Base-by-base conservation (phyloP, 768 basidiomycete genomes). In the Suillus hirtellus region DNA sequence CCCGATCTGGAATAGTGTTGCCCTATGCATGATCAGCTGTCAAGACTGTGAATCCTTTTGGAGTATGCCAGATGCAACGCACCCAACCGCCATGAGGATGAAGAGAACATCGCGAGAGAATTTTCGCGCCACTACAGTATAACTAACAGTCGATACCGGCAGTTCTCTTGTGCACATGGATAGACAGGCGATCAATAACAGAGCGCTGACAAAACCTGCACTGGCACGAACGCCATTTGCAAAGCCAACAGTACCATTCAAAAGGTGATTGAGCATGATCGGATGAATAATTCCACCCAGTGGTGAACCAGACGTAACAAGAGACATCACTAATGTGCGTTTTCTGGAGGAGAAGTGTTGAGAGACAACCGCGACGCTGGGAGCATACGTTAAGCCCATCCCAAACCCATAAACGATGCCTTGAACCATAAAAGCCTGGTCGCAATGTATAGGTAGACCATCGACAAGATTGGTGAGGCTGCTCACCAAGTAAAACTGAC, bases 401-500 rank as follows among this genome's bases (percentile, higher is more conserved):
- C 46, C 46, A 46, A 46, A 5, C 46, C 46, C 46, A 21, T n/a
- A 4, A 46, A 46, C 11, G n/a, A 46, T n/a, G 12, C 46, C 46
- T 8, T 46, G 46, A 46, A 46, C 10, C 11, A 46, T 46, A 1
- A 46, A 46, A 21, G n/a, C n/a, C 46, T 46, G 11, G 4, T 46
- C 44, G 4, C n/a, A 21, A 12, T 10, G 10, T 21, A 21, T 46
- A 46, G 4, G 46, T 21, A 46, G 46, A 2, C 10, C n/a, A 21
- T 43, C 12, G 47, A 21, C 21, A 6, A 14, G 44, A 17, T 27
- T 10, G 24, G 12, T 40, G 2, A 11, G 19, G 35, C 12, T 56
- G 15, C 55, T 56, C 61, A 77, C 79, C 65, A 78, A 73, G 35
- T 78, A 77, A 34, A 75, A 76, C 35, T 72, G 65, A 19, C 75